phyloP scores from a whole-genome alignment of 305 asterid species.

The Fraxinus sp. region DNA sequence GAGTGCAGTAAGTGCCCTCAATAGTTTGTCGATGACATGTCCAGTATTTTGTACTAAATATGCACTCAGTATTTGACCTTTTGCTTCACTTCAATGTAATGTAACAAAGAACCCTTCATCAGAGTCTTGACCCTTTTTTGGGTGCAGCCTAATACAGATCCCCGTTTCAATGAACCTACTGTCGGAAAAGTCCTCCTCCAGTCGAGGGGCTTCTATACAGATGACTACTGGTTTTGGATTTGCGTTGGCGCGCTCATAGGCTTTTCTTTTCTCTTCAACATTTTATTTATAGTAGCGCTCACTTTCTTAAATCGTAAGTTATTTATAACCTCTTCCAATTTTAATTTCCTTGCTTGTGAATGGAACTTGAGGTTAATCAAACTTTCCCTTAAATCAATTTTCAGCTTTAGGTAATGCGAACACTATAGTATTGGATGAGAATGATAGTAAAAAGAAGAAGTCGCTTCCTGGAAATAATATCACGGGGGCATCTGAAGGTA shows the following conservation, averaged over 20 bases:
- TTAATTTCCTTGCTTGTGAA: neutral
- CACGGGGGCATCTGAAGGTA: slow-evolving; percentile 26
- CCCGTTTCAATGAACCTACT: slow-evolving; percentile 36
- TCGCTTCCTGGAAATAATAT: slow-evolving; percentile 8
- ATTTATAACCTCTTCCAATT: neutral
- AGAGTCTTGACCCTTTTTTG: neutral
- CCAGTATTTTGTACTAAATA: neutral
- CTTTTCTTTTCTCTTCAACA: slow-evolving; percentile 44
- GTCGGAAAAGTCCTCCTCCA: slow-evolving; percentile 50
- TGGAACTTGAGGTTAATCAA: slow-evolving; percentile 1
- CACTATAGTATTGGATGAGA: slow-evolving; percentile 24
- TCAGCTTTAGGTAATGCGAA: slow-evolving; percentile 39
- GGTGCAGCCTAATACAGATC: slow-evolving; percentile 48
- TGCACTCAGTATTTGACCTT: neutral
- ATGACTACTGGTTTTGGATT: slow-evolving; percentile 44
- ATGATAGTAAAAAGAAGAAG: slow-evolving; percentile 21
- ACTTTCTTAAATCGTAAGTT: slow-evolving; percentile 45
- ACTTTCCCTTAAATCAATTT: neutral
- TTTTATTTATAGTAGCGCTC: slow-evolving; percentile 35
- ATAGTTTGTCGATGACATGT: neutral
- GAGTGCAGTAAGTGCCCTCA: slow-evolving; percentile 37
- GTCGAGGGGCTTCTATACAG: slow-evolving; percentile 42
- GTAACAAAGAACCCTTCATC: neutral
- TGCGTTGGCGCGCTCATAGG: slow-evolving; percentile 38
- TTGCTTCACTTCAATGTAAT: neutral